Evolutionary conservation across 306 rosid species (phyloP).

Genomic region (Cyclanthera cordifolia): DNA sequence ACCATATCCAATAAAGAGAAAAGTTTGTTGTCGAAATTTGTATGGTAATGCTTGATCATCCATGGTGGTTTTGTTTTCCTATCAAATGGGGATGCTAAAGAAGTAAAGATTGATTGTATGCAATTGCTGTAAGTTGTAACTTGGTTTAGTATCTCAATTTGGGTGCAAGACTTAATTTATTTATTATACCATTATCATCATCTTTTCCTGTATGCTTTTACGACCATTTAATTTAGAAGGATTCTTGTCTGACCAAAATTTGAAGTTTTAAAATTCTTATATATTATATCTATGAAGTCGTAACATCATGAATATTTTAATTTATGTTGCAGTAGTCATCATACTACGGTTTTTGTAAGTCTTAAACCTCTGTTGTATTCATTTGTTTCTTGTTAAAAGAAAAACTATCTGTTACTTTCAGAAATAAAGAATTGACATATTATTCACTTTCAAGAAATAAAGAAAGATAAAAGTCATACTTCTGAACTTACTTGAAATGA

Average conservation of each 20-base stretch:
- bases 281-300: neutral
- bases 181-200: neutral
- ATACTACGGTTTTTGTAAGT: neutral
- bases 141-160: neutral
- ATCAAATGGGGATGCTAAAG: neutral
- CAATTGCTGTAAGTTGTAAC: too few relatives aligned
- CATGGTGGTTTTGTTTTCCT: neutral
- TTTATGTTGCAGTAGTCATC: neutral
- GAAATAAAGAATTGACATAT: neutral
- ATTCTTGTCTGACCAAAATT: neutral
- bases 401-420: neutral
- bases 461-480: neutral
- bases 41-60: neutral
- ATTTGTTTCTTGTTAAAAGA: neutral
- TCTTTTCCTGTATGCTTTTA: neutral
- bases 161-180: neutral
- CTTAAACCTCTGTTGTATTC: neutral
- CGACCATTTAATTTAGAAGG: neutral
- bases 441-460: neutral
- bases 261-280: neutral
- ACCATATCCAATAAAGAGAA: too few relatives aligned
- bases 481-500: neutral
- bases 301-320: neutral
- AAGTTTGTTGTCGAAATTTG: too few relatives aligned
- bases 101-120: neutral